A percentile compares a stretch with the other conserved stretches of the same genome.
Conservation (phyloP, 164 flowering plant species). For the Litsea cubeba region DNA sequence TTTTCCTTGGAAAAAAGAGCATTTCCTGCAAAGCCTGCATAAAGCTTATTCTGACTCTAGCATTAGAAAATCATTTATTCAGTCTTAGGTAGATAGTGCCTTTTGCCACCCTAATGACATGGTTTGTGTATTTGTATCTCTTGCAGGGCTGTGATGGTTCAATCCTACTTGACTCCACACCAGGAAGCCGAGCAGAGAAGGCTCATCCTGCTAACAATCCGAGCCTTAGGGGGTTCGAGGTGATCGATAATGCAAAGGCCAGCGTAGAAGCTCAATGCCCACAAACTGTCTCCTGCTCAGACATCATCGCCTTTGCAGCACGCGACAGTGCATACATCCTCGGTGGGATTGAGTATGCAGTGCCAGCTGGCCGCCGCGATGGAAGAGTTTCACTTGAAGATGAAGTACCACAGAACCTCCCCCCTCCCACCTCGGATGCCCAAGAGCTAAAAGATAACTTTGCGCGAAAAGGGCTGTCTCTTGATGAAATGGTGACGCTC, state of each 20-base stretch:
- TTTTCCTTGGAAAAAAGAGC: no score
- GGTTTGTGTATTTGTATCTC: neutral
- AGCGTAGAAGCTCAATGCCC: constrained; percentile 44
- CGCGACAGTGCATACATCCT: constrained; percentile 33
- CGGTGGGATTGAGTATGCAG: constrained; percentile 32
- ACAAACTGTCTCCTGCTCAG: constrained; percentile 49
- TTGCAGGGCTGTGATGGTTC: constrained; percentile 61
- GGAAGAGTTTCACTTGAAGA: constrained; percentile 21
- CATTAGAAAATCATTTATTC: no score
- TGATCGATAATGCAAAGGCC: constrained; percentile 47
- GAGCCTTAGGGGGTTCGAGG: constrained; percentile 51
- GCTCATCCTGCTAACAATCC: constrained; percentile 33
- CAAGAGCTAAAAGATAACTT: constrained; percentile 2
- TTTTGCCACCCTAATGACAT: no score
- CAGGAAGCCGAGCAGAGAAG: constrained; percentile 36
- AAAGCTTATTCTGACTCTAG: no score
- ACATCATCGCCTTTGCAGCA: constrained; percentile 56
- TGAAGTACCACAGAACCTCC: constrained; percentile 13
- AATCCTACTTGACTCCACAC: constrained; percentile 38
- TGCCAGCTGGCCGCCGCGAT: constrained; percentile 43
- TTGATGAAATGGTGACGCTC: constrained; percentile 14
- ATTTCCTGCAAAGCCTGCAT: no score
- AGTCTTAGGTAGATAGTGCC: no score
- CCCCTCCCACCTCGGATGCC: neutral
- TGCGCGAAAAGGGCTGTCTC: constrained; percentile 4